Conservation (phyloP, 805 yeast species). For the Metschnikowia cerradonensis region DNA sequence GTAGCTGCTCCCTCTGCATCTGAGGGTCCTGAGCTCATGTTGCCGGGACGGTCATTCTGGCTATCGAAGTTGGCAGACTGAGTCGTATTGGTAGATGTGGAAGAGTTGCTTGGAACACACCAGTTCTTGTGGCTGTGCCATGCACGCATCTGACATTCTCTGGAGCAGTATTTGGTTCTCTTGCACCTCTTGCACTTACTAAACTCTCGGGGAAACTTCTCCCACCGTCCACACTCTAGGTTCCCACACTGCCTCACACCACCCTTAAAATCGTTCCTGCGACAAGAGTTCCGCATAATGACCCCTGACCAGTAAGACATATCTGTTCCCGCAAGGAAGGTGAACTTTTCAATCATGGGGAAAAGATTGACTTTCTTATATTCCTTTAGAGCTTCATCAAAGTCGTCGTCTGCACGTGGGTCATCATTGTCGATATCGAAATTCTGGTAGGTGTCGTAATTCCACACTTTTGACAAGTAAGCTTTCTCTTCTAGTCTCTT, state of each 20-base stretch:
- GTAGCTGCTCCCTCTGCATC: slow-evolving; percentile 14
- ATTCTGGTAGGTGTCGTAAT: slow-evolving; percentile 36
- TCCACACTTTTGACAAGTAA: slow-evolving; percentile 33
- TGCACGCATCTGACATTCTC: slow-evolving; percentile 85
- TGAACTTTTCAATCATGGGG: slow-evolving; percentile 89
- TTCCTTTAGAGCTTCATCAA: slow-evolving; percentile 41
- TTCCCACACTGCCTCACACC: slow-evolving; percentile 95
- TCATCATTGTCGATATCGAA: slow-evolving; percentile 37
- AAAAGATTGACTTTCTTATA: slow-evolving; percentile 63
- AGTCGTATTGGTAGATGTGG: slow-evolving; percentile 20
- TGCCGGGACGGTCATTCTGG: slow-evolving; percentile 13
- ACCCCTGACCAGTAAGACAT: slow-evolving; percentile 96
- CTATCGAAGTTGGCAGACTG: slow-evolving; percentile 10
- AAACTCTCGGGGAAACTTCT: slow-evolving; percentile 81
- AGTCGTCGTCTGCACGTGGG: slow-evolving; percentile 19
- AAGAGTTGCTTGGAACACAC: slow-evolving; percentile 60
- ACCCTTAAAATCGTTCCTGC: slow-evolving; percentile 80
- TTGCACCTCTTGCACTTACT: slow-evolving; percentile 94
- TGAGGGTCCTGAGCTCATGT: slow-evolving; percentile 13
- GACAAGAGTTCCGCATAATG: slow-evolving; percentile 93
- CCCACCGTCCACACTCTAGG: slow-evolving; percentile 94
- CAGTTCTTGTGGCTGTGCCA: slow-evolving; percentile 94
- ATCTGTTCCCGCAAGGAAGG: slow-evolving; percentile 67
- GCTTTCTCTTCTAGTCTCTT: slow-evolving; percentile 31
- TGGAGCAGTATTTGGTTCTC: slow-evolving; percentile 89